Evolutionary conservation across 1,139 yeast genomes (phyloP).

Genomic region (Yamadazyma kanchanaburiensis): DNA sequence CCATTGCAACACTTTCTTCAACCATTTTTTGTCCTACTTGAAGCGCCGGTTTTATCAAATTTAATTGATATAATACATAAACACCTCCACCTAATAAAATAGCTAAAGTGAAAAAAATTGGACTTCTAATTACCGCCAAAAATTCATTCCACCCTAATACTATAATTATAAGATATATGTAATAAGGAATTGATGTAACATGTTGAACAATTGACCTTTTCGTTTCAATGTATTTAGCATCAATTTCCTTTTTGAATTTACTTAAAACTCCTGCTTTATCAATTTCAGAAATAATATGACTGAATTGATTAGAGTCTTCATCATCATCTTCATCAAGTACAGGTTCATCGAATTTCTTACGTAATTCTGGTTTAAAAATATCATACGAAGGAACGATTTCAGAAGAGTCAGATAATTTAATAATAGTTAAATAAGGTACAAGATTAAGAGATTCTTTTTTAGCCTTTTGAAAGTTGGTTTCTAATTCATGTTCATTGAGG

Average conservation of each 20-base stretch:
- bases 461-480: slow-evolving; percentile 57
- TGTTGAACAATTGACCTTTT: slow-evolving; percentile 71
- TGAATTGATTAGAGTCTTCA: slow-evolving; percentile 39
- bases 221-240: slow-evolving; percentile 80
- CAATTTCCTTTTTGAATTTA: slow-evolving; percentile 74
- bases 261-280: slow-evolving; percentile 57
- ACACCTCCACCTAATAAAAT: slow-evolving; percentile 56
- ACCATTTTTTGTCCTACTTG: slow-evolving; percentile 55
- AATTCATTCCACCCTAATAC: slow-evolving; percentile 96
- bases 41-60: slow-evolving; percentile 73
- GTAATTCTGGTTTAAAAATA: slow-evolving; percentile 26
- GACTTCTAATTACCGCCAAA: slow-evolving; percentile 82
- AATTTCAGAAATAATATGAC: slow-evolving; percentile 53
- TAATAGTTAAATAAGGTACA: slow-evolving; percentile 59
- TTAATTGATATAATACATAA: slow-evolving; percentile 67
- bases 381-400: slow-evolving; percentile 58
- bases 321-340: slow-evolving; percentile 33
- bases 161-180: slow-evolving; percentile 67
- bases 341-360: slow-evolving; percentile 20
- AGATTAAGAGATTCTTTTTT: slow-evolving; percentile 53
- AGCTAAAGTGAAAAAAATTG: slow-evolving; percentile 63
- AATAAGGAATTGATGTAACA: slow-evolving; percentile 77
- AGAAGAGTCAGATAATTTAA: slow-evolving; percentile 50
- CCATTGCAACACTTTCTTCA: slow-evolving; percentile 54
- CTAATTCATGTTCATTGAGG: slow-evolving; percentile 73